Percentiles rank a stretch among this genome's conserved stretches.
phyloP scores from a whole-genome alignment of 1,139 yeast species.

The Zygosaccharomyces pseudobailii region DNA sequence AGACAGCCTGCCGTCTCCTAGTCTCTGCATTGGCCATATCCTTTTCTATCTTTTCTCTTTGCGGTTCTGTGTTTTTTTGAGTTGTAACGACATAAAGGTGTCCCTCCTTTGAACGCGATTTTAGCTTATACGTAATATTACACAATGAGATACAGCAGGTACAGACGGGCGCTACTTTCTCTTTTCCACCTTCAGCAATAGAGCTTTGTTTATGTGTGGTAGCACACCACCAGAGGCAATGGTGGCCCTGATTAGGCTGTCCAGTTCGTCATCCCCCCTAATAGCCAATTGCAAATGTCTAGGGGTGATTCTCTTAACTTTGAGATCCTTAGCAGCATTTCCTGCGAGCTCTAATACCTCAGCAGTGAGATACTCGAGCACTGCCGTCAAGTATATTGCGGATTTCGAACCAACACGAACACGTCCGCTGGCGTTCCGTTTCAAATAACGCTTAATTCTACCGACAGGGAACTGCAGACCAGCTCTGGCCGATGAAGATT shows the following conservation, averaged over 20 bases:
- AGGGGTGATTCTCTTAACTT: conserved; percentile 98
- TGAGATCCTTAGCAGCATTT: conserved; percentile 96
- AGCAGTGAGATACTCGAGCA: conserved; percentile 93
- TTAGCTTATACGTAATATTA: conserved; percentile 1
- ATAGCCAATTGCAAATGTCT: conserved; percentile 97
- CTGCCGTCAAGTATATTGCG: conserved; percentile 95
- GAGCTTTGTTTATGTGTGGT: conserved; percentile 94
- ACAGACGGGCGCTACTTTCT: conserved; percentile 7
- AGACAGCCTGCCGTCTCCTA: conserved; percentile 13
- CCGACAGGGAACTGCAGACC: conserved; percentile 99
- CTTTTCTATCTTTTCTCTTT: background rate
- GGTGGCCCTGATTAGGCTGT: conserved; percentile 91
- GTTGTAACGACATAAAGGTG: background rate
- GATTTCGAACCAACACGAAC: conserved; percentile 97
- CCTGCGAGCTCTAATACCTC: conserved; percentile 99
- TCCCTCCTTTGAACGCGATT: conserved; percentile 3
- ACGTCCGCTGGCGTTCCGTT: conserved; percentile 86
- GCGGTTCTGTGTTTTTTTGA: background rate
- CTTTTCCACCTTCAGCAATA: conserved; percentile 78
- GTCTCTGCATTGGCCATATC: conserved; percentile 11
- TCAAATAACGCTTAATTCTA: conserved; percentile 92
- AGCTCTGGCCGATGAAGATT: conserved; percentile 95
- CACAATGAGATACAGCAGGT: conserved; percentile 1
- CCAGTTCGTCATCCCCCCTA: conserved; percentile 98
- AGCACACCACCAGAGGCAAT: conserved; percentile 99